phyloP scores from a whole-genome alignment of 768 basidiomycete genomes.

The Saitozyma sp. region DNA sequence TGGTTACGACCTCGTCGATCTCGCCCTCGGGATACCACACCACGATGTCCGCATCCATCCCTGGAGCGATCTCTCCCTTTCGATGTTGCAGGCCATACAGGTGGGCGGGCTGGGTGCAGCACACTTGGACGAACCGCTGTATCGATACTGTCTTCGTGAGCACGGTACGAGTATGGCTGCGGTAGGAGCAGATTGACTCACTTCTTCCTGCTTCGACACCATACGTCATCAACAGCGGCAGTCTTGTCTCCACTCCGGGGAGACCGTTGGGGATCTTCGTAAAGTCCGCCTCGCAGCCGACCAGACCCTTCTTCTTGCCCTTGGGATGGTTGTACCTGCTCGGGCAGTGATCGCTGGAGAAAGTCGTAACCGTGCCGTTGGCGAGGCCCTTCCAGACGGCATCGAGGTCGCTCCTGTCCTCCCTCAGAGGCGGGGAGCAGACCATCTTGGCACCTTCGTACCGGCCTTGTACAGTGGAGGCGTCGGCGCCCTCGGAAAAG shows the following conservation, averaged over 20 bases:
- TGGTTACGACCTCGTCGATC: conserved; percentile 4
- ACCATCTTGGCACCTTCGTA: conserved; percentile 12
- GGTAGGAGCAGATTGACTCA: neutral
- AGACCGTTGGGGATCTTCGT: conserved; percentile 50
- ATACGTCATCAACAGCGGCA: conserved; percentile 48
- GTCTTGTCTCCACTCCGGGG: conserved; percentile 51
- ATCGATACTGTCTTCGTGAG: conserved; percentile 23
- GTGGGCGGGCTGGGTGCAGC: conserved; percentile 48
- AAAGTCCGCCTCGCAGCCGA: conserved; percentile 39
- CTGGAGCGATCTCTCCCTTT: conserved; percentile 48
- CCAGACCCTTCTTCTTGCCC: conserved; percentile 38
- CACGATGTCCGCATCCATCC: conserved; percentile 50
- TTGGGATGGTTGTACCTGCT: conserved; percentile 35
- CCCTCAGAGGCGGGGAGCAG: conserved; percentile 5
- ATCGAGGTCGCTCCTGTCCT: neutral
- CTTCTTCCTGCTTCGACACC: conserved; percentile 47
- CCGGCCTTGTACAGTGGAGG: neutral
- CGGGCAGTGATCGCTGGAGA: conserved; percentile 51
- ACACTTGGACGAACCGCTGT: conserved; percentile 50
- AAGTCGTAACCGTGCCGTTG: conserved; percentile 46
- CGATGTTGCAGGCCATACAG: conserved; percentile 38
- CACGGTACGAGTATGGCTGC: neutral
- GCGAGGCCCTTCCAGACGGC: conserved; percentile 15
- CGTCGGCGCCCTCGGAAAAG: neutral
- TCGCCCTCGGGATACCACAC: conserved; percentile 37